Base-by-base conservation (phyloP, 2,329 filamentous ascomycete species). In the Verticillium zaregamsianum region DNA sequence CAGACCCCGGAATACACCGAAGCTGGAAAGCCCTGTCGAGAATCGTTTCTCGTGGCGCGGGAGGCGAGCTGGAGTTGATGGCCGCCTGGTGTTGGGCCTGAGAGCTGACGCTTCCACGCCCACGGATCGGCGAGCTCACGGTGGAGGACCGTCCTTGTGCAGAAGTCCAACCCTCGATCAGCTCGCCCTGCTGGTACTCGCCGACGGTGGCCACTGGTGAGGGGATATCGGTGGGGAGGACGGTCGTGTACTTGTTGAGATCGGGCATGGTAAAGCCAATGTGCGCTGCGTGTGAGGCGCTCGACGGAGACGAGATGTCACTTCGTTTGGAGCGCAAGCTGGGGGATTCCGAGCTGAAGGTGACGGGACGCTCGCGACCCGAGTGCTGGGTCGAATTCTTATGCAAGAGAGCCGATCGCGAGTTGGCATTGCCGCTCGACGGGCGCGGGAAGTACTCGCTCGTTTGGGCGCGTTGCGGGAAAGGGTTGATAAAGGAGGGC, bases 11-110 rank as follows among this genome's bases (percentile, higher is more conserved):
- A 37, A 89, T 87, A 62, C 78, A 85, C 9, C 83, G 79, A 73
- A 89, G 73, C 66, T 87, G 85, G 67, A 90, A 89, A 0, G 87
- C 87, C 45, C 87, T 76, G 69, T 90, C 87, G n/a, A 89, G 72
- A 59, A 90, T 89, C 0, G 87, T 88, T 72, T 90, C 86, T 17
- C 86, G 80, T 2, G 83, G 83, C 0, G 73, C 74, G 2, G 83
- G 81, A 0, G 84, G 83, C 0, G 83, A 82, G 66, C 78, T 79
- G 1, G 80, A 79, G 49, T 80, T 75, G 2, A 77, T 67, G 9
- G 79, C 68, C 14, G 73, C 70, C 14, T 69, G 68, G 20, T 74
- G 72, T 5, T 78, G 76, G 17, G 76, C 74, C 14, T 81, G 79
- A 1, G 84, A 86, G 64, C 81, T 77, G 57, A 86, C 76, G 67